Base-by-base conservation (phyloP, 768 basidiomycete species). In the Trametes sanguinea region DNA sequence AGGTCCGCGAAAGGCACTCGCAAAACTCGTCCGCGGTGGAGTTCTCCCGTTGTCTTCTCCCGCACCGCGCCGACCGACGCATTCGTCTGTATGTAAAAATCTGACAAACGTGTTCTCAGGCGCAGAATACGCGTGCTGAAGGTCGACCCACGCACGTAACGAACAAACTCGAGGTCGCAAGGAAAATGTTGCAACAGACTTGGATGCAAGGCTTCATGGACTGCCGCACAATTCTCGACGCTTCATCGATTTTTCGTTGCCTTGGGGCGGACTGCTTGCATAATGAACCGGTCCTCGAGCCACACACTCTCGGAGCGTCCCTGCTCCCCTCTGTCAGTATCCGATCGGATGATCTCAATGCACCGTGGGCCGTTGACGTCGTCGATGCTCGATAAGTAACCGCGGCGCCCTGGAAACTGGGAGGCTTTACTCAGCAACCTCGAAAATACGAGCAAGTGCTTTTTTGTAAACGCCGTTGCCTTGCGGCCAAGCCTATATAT, bases 241-340 rank as follows among this genome's bases (percentile, higher is more conserved):
- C 33, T 39, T 56, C 55, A 56, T 56, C 32, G 45, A 39, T 47
- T 22, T 43, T 56, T 56, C 55, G 45, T 40, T 13, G 50, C 16
- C 33, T 17, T 33, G 29, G 30, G 35, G 35, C 6, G 35, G 6
- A 11, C 35, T 37, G 35, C 35, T 37, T 11, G 11, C 35, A 11
- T 1, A 22, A 22, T 22, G 22, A 22, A 37, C 6, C 11, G 11
- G 11, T 37, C 6, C 35, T 11, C 35, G 35, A 37, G 35, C 35
- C 11, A 6, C 11, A 11, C 6, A 37, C 6, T 37, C 35, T 2
- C 51, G 51, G 17, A 27, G 51, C 37, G 9, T 8, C 7, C 37
- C 4, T 17, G 46, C 33, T 3, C 46, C 27, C 14, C 40, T 6
- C 39, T 42, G 14, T 37, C 37, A 14, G 11, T 33, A 33, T 51